phyloP scores from a whole-genome alignment of 257 asterid genomes.

The Cruciata laevipes region DNA sequence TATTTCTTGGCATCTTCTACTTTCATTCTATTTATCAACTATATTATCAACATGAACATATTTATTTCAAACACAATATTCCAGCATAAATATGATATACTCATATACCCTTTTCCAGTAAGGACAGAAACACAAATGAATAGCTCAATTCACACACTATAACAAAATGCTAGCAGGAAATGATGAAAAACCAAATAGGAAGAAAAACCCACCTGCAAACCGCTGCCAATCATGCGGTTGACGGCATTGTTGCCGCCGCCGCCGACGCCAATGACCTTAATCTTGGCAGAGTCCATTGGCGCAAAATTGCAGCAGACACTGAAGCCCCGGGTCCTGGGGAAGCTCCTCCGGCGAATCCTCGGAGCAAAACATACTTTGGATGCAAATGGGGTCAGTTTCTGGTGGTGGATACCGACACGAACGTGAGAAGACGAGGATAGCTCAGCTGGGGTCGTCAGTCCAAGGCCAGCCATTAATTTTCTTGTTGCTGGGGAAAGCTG shows the following conservation, averaged over 20 bases:
- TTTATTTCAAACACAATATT: not conserved
- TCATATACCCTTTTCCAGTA: no score
- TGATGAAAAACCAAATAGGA: conserved; percentile 1
- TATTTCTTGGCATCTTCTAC: not conserved
- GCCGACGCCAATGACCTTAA: conserved; percentile 95
- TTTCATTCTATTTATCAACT: not conserved
- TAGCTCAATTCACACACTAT: not conserved
- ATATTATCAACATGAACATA: not conserved
- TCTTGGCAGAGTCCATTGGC: conserved; percentile 73
- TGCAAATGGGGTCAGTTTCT: conserved; percentile 23
- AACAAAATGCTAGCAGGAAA: not conserved
- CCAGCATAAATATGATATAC: not conserved
- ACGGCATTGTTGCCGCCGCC: conserved; percentile 99
- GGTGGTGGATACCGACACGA: conserved; percentile 26
- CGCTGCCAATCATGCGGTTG: conserved; percentile 96
- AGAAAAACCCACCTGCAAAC: conserved; percentile 51
- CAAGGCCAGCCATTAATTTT: conserved; percentile 40
- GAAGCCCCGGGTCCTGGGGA: conserved; percentile 31
- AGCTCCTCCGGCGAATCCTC: conserved; percentile 34
- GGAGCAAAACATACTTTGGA: conserved; percentile 37
- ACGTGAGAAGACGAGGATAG: conserved; percentile 41
- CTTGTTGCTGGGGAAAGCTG: not conserved
- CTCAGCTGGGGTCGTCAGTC: conserved; percentile 49
- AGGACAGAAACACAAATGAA: not conserved
- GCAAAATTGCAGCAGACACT: conserved; percentile 47